phyloP scores from a whole-genome alignment of 2,329 filamentous ascomycete species.

The Periconia sp. region DNA sequence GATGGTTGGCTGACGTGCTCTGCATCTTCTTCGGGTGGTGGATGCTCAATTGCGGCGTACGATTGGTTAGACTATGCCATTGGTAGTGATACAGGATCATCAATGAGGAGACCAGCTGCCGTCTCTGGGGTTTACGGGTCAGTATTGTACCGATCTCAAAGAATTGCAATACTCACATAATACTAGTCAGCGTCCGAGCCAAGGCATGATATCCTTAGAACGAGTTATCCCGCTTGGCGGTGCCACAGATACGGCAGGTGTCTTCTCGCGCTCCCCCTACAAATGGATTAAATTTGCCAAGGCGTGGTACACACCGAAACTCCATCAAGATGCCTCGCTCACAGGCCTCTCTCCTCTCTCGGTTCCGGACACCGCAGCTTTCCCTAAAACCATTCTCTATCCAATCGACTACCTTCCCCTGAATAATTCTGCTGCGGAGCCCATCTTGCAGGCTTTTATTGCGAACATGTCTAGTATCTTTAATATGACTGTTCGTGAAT shows the following conservation, averaged over 20 bases:
- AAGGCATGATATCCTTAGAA: constrained; percentile 32
- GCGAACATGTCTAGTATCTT: constrained; percentile 43
- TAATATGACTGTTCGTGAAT: constrained; percentile 45
- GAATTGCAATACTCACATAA: too few species aligned
- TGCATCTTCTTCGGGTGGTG: constrained; percentile 44
- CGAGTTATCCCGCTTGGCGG: constrained; percentile 28
- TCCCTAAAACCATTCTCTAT: constrained; percentile 49
- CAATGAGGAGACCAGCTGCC: constrained; percentile 54
- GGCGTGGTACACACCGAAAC: constrained; percentile 45
- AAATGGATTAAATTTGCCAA: constrained; percentile 48
- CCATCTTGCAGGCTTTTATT: constrained; percentile 47
- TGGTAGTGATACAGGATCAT: constrained; percentile 55
- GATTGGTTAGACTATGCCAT: constrained; percentile 55
- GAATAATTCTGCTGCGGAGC: constrained; percentile 48
- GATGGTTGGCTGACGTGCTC: constrained; percentile 34
- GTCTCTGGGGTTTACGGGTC: constrained; percentile 54
- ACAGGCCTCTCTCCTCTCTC: constrained; percentile 46
- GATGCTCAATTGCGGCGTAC: constrained; percentile 49
- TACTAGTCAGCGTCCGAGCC: constrained; percentile 32
- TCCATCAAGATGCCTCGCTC: constrained; percentile 42
- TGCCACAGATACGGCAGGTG: constrained; percentile 33
- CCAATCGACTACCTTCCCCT: constrained; percentile 51
- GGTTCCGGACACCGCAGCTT: constrained; percentile 41
- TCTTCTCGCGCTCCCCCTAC: constrained; percentile 34
- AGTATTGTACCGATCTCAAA: too few species aligned